Conservation (phyloP, 768 basidiomycete species). For the Russula abietina region DNA sequence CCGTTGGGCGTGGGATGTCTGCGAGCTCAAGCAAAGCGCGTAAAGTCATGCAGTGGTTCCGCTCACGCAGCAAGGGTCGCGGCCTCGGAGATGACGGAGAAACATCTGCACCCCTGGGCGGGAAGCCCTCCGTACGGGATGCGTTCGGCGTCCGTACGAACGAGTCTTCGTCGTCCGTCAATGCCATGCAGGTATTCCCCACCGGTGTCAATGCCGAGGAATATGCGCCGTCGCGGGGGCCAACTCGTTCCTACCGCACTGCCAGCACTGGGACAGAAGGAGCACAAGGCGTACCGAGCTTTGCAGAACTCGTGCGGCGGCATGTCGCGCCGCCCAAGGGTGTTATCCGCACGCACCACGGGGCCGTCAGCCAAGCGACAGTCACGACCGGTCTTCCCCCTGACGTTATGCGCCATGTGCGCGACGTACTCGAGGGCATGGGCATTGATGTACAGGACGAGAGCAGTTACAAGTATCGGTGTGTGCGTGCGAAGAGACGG, state of each 20-base stretch:
- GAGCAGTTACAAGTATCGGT: constrained; percentile 86
- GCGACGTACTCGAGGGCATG: constrained; percentile 76
- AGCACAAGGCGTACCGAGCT: constrained; percentile 14
- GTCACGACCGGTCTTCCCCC: constrained; percentile 80
- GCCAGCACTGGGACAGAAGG: constrained; percentile 13
- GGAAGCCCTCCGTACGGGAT: constrained; percentile 19
- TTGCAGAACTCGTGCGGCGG: constrained; percentile 31
- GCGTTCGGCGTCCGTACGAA: constrained; percentile 12
- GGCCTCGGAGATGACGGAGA: constrained; percentile 28
- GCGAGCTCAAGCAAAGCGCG: constrained; percentile 84
- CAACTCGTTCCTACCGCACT: constrained; percentile 17
- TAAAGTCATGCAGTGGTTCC: constrained; percentile 99
- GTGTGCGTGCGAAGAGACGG: constrained; percentile 70
- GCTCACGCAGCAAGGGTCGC: constrained; percentile 54
- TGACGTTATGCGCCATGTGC: constrained; percentile 83
- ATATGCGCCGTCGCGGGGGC: constrained; percentile 13
- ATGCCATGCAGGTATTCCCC: constrained; percentile 6
- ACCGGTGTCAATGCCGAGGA: not conserved
- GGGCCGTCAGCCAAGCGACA: constrained; percentile 85
- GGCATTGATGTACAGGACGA: constrained; percentile 86
- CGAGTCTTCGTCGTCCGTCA: constrained; percentile 18
- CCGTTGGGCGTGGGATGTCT: constrained; percentile 39
- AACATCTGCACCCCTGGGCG: constrained; percentile 2
- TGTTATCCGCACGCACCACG: constrained; percentile 77
- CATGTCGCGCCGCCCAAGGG: constrained; percentile 37